Evolutionary conservation across 2,329 filamentous ascomycete species (phyloP), one percentile per base, ranked within the genome.

Genomic region (Aspergillus sp.): DNA sequence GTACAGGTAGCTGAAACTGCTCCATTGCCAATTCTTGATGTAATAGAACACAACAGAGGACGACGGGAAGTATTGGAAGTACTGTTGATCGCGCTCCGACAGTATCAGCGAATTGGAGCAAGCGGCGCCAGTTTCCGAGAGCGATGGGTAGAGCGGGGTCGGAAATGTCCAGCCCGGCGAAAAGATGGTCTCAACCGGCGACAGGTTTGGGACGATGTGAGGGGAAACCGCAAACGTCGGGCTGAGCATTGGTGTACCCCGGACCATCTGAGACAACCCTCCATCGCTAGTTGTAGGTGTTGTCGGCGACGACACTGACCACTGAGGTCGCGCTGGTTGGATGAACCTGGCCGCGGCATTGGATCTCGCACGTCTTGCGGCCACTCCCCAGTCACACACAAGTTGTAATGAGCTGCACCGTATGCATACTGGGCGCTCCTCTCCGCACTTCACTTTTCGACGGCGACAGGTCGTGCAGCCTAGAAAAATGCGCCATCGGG

Each of bases 1-100:
- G 52, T 77, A 77, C 2, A 78, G 66, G 54, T 77, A 77, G 22
- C 69, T 71, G 54, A 78, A 69, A 56, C 70, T 73, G 61, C 74
- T 77, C 76, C 76, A 78, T 34, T 71, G 63, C 72, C 74, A 78
- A 25, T 70, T 66, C 57, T 78, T 78, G 69, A 77, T 76, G 34
- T 77, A 60, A 34, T 56, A 60, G 7, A 38, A 60, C 15, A 60
- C 52, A 17, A 60, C 25, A 4, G 53, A 60, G 3, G 58, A 60
- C 15, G 58, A 55, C 11, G 58, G 58, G 17, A 60, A 60, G 41
- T 52, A 60, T n/a, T 60, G 58, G 22, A 60, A 60, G 38, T 60
- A 60, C 22, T 34, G 45, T 52, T 51, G 55, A 19, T 77, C 76
- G 59, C 72, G 71, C n/a, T 71, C 68, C 15, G 71, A 70, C 22